phyloP scores from a whole-genome alignment of 805 yeast genomes.

The Starmerella sp. region DNA sequence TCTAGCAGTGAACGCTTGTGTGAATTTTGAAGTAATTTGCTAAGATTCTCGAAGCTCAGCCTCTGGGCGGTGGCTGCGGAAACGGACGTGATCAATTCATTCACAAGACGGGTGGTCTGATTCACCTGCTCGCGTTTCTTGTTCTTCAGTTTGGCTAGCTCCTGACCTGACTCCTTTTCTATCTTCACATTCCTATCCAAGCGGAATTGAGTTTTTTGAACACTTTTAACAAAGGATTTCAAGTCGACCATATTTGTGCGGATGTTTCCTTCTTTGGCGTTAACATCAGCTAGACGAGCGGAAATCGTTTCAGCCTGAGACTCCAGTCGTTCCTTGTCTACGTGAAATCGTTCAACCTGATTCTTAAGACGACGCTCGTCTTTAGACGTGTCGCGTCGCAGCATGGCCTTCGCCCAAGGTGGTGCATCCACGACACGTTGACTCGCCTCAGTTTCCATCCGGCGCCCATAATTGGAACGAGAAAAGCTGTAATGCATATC shows the following conservation, averaged over 20 bases:
- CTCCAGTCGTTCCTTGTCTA: background rate
- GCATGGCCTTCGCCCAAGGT: conserved; percentile 10
- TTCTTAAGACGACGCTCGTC: background rate
- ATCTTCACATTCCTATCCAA: background rate
- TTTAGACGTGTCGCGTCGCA: background rate
- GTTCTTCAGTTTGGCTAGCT: background rate
- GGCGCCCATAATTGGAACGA: conserved; percentile 9
- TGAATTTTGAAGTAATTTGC: background rate
- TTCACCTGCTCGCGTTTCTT: background rate
- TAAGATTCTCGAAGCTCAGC: background rate
- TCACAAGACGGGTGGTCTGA: background rate
- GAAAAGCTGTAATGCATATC: background rate
- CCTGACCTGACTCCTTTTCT: background rate
- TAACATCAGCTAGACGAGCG: background rate
- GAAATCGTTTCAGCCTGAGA: background rate
- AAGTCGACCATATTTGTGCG: background rate
- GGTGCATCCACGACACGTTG: background rate
- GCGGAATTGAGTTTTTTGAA: background rate
- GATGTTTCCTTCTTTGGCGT: background rate
- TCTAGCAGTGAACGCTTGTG: background rate
- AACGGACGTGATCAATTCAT: background rate
- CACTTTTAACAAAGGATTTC: background rate
- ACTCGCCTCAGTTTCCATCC: background rate
- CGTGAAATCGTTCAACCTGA: background rate
- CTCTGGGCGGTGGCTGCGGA: background rate